Base-by-base conservation (phyloP, 2,329 filamentous ascomycete genomes). In the Colletotrichum eremochloae region DNA sequence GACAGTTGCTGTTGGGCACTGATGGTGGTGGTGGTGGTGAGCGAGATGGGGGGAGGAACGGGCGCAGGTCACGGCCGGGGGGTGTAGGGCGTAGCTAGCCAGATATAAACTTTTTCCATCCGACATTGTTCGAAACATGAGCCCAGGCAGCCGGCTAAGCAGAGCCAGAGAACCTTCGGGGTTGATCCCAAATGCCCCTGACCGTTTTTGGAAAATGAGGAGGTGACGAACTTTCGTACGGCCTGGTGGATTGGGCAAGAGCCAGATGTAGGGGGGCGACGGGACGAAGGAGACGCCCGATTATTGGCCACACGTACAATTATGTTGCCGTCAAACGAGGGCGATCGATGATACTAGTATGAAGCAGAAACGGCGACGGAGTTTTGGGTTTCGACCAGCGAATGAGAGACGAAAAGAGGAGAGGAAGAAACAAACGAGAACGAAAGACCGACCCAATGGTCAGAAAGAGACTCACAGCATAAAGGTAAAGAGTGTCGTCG, bases 381-480 rank as follows among this genome's bases (percentile, higher is more conserved):
- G 48, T 33, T 71, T 74, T 24, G 33, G 53, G 53, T 40, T 24
- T 57, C 73, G 67, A 62, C 71, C 73, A 67, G 70, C 73, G 67
- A 67, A 73, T 20, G 29, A 11, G 44, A 18, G 31, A 8, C 52
- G 9, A 15, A 33, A 15, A 24, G 18, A n/a, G 33, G 33, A 40
- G 5, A 7, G 53, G 12, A 44, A 71, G 67, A 74, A 38, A 66
- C 69, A 68, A 75, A 71, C 67, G 69, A 76, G 76, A 60, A 60
- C 69, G 69, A 72, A 63, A 0, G n/a, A 24, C 12, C 24, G n/a
- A 62, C 46, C 67, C 18, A 24, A 73, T 74, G 74, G 66, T 63
- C 75, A 74, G 63, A n/a, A 46, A 44, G 77, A 69, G 78, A 90
- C 89, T 89, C 84, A 92, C 90, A 92, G 81, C 73, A 76, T 75